These are phyloP conservation scores for Neofusicoccum parvum DNA, from an alignment of 2,329 filamentous ascomycete species.

Conservation along the genomic window DNA sequence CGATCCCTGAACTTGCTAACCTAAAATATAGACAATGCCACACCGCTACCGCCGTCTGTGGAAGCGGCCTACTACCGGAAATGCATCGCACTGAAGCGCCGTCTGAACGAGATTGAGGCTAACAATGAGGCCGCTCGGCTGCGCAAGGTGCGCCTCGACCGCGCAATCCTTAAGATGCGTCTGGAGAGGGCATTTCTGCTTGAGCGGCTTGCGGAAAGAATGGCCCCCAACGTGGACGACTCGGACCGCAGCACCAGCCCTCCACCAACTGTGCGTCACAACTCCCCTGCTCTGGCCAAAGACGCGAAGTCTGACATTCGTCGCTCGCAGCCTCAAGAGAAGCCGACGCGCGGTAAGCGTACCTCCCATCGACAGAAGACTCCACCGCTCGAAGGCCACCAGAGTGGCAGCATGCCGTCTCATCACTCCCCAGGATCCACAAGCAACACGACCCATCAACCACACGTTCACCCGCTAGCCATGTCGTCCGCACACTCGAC, in stretches of 20 bases:
- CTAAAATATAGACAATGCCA: neutral
- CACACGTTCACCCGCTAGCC: conserved; percentile 27
- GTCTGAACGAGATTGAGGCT: conserved; percentile 87
- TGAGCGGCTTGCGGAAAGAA: conserved; percentile 50
- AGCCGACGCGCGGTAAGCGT: conserved; percentile 74
- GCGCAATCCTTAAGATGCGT: conserved; percentile 88
- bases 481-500: conserved; percentile 41
- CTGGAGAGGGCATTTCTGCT: conserved; percentile 71
- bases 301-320: conserved; percentile 3
- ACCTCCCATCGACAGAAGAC: conserved; percentile 57
- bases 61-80: conserved; percentile 96
- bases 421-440: conserved; percentile 27
- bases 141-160: conserved; percentile 76
- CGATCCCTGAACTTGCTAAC: neutral
- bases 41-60: conserved; percentile 76
- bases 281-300: neutral
- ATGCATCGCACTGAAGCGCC: conserved; percentile 91
- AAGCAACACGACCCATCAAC: conserved; percentile 17
- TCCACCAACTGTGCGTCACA: conserved; percentile 68
- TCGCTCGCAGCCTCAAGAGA: conserved; percentile 68
- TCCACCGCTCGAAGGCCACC: conserved; percentile 30
- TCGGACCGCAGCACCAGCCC: conserved; percentile 78
- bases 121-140: conserved; percentile 83
- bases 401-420: conserved; percentile 24
- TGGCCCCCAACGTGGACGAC: conserved; percentile 55